phyloP scores from a whole-genome alignment of 257 asterid genomes.

The Cinchona pubescens region DNA sequence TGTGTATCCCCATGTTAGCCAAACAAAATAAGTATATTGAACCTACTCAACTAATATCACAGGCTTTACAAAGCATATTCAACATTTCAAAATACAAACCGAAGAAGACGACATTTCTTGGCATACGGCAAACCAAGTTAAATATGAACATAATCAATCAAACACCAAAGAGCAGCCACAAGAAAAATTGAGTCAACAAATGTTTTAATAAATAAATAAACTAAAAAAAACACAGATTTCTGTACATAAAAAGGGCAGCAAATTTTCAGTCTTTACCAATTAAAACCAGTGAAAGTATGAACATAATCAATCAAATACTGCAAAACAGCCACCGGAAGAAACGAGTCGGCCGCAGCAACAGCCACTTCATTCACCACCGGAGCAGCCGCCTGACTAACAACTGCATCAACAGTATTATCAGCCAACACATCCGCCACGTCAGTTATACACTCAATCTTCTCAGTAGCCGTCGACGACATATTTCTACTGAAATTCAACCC shows the following conservation, averaged over 20 bases:
- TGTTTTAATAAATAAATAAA: background rate
- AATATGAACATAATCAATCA: slow-evolving; percentile 68
- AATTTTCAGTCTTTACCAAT: slow-evolving; percentile 51
- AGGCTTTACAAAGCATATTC: background rate
- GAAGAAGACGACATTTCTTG: background rate
- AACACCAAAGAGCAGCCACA: slow-evolving; percentile 67
- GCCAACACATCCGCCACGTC: slow-evolving; percentile 56
- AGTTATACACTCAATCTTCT: slow-evolving; percentile 48
- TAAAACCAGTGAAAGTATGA: slow-evolving; percentile 56
- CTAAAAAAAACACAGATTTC: background rate
- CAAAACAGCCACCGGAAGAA: slow-evolving; percentile 67
- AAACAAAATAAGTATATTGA: background rate
- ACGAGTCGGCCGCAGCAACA: slow-evolving; percentile 79
- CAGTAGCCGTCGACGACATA: slow-evolving; percentile 60
- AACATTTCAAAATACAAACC: background rate
- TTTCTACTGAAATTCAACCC: slow-evolving; percentile 46
- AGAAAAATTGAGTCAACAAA: slow-evolving; percentile 73
- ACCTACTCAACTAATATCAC: background rate
- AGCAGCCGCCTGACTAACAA: slow-evolving; percentile 50
- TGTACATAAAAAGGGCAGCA: too few relatives aligned
- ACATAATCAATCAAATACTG: slow-evolving; percentile 75
- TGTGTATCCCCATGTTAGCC: too few relatives aligned
- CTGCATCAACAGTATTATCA: slow-evolving; percentile 51
- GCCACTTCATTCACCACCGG: slow-evolving; percentile 74
- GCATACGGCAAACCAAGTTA: slow-evolving; percentile 26